phyloP scores from a whole-genome alignment of 1,139 yeast genomes.

The Yamadazyma kanchanaburiensis region DNA sequence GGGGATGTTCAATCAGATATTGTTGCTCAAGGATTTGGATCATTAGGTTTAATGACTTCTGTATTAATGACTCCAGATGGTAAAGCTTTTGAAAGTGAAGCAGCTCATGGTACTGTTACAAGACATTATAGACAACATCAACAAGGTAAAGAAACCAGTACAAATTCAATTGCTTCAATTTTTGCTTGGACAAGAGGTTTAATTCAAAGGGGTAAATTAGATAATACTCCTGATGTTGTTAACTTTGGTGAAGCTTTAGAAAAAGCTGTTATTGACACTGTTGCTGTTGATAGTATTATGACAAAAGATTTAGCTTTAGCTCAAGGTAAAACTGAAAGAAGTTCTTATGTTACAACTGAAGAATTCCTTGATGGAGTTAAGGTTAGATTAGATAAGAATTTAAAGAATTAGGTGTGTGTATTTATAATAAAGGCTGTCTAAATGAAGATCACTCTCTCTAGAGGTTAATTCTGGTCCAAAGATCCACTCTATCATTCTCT shows the following conservation, averaged over 20 bases:
- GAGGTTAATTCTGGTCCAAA: too few relatives aligned
- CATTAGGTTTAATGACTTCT: slow-evolving; percentile 81
- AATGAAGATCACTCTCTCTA: too few relatives aligned
- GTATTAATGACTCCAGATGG: slow-evolving; percentile 86
- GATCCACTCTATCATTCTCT: too few relatives aligned
- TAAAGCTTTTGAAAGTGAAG: slow-evolving; percentile 77
- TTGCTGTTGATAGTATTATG: slow-evolving; percentile 74
- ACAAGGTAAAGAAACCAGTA: slow-evolving; percentile 80
- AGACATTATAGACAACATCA: slow-evolving; percentile 84
- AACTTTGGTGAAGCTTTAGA: slow-evolving; percentile 65
- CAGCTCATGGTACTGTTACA: slow-evolving; percentile 87
- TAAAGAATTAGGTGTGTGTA: too few relatives aligned
- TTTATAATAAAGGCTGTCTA: too few relatives aligned
- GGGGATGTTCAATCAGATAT: slow-evolving; percentile 86
- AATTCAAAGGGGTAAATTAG: slow-evolving; percentile 76
- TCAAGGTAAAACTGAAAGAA: slow-evolving; percentile 62
- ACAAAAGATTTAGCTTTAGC: slow-evolving; percentile 81
- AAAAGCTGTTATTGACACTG: slow-evolving; percentile 68
- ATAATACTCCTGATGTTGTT: slow-evolving; percentile 66
- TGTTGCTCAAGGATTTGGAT: slow-evolving; percentile 85
- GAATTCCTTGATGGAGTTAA: slow-evolving; percentile 70
- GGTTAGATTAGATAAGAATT: slow-evolving; percentile 10
- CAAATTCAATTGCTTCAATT: slow-evolving; percentile 81
- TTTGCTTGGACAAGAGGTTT: slow-evolving; percentile 88
- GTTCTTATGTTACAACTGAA: slow-evolving; percentile 68